Base-by-base conservation (phyloP, 2,329 filamentous ascomycete species). In the Exophiala calicioides region DNA sequence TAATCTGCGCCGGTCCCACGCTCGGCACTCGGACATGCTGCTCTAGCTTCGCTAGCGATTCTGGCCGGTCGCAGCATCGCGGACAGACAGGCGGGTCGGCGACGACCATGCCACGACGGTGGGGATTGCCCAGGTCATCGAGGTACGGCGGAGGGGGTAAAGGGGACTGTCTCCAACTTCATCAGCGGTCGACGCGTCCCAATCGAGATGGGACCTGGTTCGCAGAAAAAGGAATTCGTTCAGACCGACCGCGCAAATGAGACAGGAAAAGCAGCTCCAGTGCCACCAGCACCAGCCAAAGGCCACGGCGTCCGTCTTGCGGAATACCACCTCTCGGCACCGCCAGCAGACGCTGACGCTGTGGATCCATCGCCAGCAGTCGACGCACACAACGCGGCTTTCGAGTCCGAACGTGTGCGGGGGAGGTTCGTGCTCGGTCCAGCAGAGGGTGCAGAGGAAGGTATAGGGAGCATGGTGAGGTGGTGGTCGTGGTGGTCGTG, bases 281-380 rank as follows among this genome's bases (percentile, higher is more conserved):
- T 63, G 60, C 60, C 60, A 63, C 60, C 51, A 63, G 32, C 58
- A 62, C 60, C 60, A 63, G 8, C 60, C 60, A 42, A 60, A 63
- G 18, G 47, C 47, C 7, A 63, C 58, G 2, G 53, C 49, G 38
- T 63, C 60, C 4, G 58, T 58, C 19, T 44, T 50, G 5, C 60
- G 33, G 27, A 44, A 52, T 18, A 62, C 54, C 10, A 50, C 21
- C 23, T 57, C 50, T 15, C 60, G 57, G 42, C 60, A 63, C 5
- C 41, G 33, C 60, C 60, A 63, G 52, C 60, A 63, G 9, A 63
- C 45, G 24, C 50, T 56, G 20, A 60, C 46, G 24, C 40, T 44
- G 26, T 55, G 44, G 3, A 58, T 55, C 49, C 55, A 55, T 47
- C 34, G 41, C 53, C 52, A 62, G 27, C 60, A 62, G 3, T 52